These are phyloP conservation scores for Paraleonurus japonicus DNA, from an alignment of 257 asterid species.

Conservation along the genomic window DNA sequence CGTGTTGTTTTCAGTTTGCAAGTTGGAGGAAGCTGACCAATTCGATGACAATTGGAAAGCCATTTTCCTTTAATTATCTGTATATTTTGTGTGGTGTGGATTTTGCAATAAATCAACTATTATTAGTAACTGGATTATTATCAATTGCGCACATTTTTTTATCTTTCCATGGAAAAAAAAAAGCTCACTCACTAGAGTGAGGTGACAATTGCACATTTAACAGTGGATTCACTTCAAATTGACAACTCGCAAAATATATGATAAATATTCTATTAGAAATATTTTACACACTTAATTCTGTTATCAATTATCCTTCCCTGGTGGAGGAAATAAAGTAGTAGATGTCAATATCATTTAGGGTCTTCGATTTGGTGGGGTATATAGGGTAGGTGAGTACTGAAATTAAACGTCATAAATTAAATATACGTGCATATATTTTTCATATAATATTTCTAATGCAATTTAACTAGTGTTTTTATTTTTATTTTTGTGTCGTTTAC, in stretches of 20 bases:
- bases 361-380: background rate
- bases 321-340: background rate
- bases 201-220: constrained; percentile 3
- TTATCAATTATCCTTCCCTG: background rate
- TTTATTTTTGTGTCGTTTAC: background rate
- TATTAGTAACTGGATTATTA: background rate
- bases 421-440: too few relatives aligned
- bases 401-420: background rate
- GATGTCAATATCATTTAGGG: background rate
- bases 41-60: constrained; percentile 31
- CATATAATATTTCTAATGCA: too few relatives aligned
- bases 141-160: background rate
- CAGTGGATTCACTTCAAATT: background rate
- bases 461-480: too few relatives aligned
- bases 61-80: constrained; percentile 21
- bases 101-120: constrained; percentile 30
- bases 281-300: too few relatives aligned
- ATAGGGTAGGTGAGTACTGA: background rate
- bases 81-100: constrained; percentile 13
- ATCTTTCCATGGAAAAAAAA: too few relatives aligned
- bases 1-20: constrained; percentile 7
- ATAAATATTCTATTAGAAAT: too few relatives aligned
- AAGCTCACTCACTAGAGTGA: too few relatives aligned
- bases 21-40: constrained; percentile 31
- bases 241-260: background rate